phyloP scores from a whole-genome alignment of 352 stramenopile genomes.

The Phytophthora pluvialis region DNA sequence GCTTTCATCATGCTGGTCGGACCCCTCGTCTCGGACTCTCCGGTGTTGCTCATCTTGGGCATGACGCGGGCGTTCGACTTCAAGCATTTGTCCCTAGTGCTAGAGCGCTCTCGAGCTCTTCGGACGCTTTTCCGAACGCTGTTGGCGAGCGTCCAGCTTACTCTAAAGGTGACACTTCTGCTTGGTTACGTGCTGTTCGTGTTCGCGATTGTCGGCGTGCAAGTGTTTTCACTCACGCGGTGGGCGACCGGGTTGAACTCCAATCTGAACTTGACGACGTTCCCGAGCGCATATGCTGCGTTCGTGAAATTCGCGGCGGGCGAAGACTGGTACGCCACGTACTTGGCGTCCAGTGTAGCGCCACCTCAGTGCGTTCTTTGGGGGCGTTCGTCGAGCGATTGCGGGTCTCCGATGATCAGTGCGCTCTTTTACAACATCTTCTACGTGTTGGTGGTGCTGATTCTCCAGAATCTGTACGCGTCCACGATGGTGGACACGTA shows the following conservation, averaged over 20 bases:
- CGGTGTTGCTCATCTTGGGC: conserved; percentile 73
- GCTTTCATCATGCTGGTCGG: conserved; percentile 83
- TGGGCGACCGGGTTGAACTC: conserved; percentile 78
- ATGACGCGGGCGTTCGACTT: conserved; percentile 86
- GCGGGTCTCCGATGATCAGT: conserved; percentile 66
- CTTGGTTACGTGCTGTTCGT: conserved; percentile 85
- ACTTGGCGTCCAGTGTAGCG: conserved; percentile 68
- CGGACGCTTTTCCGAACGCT: conserved; percentile 81
- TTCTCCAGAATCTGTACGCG: conserved; percentile 85
- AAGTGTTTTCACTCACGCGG: conserved; percentile 82
- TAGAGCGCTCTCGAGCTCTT: conserved; percentile 74
- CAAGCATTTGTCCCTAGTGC: conserved; percentile 80
- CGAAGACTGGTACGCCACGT: conserved; percentile 87
- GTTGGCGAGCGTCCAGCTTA: conserved; percentile 65
- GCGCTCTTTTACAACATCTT: conserved; percentile 82
- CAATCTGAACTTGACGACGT: conserved; percentile 81
- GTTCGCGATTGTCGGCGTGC: conserved; percentile 83
- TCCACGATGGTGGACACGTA: conserved; percentile 87
- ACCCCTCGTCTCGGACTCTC: conserved; percentile 62
- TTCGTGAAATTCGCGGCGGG: conserved; percentile 87
- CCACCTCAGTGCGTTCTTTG: conserved; percentile 65
- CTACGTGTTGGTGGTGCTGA: conserved; percentile 78
- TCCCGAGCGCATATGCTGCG: conserved; percentile 69
- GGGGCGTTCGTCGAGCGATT: conserved; percentile 59
- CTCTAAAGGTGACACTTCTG: conserved; percentile 82